phyloP scores from a whole-genome alignment of 768 basidiomycete species.

The Plicaturopsis crispa region DNA sequence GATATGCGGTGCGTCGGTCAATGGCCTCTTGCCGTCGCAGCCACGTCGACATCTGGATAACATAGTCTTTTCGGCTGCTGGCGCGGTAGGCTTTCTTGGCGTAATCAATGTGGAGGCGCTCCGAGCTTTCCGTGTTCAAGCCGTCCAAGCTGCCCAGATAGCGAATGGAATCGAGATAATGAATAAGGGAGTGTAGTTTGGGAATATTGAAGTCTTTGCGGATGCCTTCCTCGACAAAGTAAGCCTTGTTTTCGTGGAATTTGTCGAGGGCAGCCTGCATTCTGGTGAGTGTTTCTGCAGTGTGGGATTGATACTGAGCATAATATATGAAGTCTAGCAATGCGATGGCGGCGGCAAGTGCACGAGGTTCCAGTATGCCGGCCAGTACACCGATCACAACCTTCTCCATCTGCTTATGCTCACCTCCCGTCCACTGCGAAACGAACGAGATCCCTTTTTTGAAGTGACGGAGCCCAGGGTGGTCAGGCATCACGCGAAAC shows the following conservation, averaged over 20 bases:
- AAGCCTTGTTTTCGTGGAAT: conserved; percentile 22
- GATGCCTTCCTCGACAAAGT: conserved; percentile 19
- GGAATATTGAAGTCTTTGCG: conserved; percentile 28
- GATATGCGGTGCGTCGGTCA: conserved; percentile 14
- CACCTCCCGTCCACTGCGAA: conserved; percentile 19
- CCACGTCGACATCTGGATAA: conserved; percentile 32
- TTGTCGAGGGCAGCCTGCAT: conserved; percentile 15
- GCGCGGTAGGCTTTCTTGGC: conserved; percentile 24
- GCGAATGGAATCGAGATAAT: conserved; percentile 21
- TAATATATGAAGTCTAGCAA: conserved; percentile 28
- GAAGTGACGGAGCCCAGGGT: conserved; percentile 17
- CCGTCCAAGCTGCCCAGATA: conserved; percentile 21
- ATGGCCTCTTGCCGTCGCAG: conserved; percentile 27
- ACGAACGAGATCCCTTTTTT: conserved; percentile 16
- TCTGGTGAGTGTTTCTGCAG: conserved; percentile 14
- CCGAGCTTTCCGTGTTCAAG: conserved; percentile 25
- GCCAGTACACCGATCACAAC: conserved; percentile 25
- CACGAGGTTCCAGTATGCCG: conserved; percentile 10
- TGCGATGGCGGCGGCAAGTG: conserved; percentile 15
- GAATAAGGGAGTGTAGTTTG: conserved; percentile 23
- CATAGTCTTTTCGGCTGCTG: conserved; percentile 20
- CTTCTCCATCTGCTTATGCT: conserved; percentile 22
- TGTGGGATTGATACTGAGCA: conserved; percentile 20
- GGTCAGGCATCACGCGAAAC: conserved; percentile 16
- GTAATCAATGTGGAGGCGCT: conserved; percentile 35